Conservation (phyloP, 805 yeast species). For the Ogataea angusta region DNA sequence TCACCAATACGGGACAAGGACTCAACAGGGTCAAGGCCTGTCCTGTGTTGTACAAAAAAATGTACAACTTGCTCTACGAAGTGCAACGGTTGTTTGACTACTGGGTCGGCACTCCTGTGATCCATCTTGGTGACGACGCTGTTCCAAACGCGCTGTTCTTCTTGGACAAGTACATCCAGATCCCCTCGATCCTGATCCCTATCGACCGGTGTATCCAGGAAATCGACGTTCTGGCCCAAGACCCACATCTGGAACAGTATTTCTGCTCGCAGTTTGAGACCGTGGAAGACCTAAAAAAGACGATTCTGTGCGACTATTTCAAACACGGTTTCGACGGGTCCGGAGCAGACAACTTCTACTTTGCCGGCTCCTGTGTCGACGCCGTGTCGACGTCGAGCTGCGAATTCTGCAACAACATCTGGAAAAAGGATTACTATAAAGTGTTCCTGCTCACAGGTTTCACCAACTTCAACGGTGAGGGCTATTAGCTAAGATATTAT, state of each 20-base stretch:
- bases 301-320: conserved; percentile 49
- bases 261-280: conserved; percentile 58
- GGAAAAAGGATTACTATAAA: conserved; percentile 60
- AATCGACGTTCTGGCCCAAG: conserved; percentile 50
- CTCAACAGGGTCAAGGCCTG: conserved; percentile 72
- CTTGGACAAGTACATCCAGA: conserved; percentile 75
- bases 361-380: conserved; percentile 83
- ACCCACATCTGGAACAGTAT: conserved; percentile 46
- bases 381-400: conserved; percentile 79
- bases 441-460: conserved; percentile 67
- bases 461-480: conserved; percentile 76
- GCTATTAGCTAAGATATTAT: conserved; percentile 38
- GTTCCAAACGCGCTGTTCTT: conserved; percentile 82
- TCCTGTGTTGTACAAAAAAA: conserved; percentile 63
- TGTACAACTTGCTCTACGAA: conserved; percentile 65
- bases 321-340: conserved; percentile 69
- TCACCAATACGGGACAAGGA: conserved; percentile 79
- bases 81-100: conserved; percentile 59
- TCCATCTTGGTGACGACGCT: conserved; percentile 78
- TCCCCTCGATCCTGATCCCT: conserved; percentile 73
- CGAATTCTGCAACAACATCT: conserved; percentile 74
- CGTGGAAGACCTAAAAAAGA: conserved; percentile 48
- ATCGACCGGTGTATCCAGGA: conserved; percentile 56
- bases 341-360: conserved; percentile 80
- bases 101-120: conserved; percentile 81